A percentile compares a stretch with the other conserved stretches of the same genome.
phyloP scores from a whole-genome alignment of 352 stramenopile species.

The Halophytophthora polymorphica region DNA sequence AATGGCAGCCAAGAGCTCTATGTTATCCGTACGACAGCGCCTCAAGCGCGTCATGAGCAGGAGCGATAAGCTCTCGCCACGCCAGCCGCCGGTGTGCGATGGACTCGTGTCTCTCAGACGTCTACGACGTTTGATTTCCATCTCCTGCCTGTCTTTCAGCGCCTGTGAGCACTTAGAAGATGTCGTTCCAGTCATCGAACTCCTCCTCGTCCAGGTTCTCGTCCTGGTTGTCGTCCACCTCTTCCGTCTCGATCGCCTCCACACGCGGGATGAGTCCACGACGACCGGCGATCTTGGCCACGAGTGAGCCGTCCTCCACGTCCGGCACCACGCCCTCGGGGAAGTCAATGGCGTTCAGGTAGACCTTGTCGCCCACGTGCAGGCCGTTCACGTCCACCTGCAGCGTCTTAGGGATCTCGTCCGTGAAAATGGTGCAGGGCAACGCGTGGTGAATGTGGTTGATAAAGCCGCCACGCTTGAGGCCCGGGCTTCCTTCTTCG shows the following conservation, averaged over 20 bases:
- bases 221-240: slow-evolving; percentile 60
- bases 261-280: slow-evolving; percentile 78
- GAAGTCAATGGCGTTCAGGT: slow-evolving; percentile 72
- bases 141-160: slow-evolving; percentile 9
- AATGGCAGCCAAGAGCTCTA: slow-evolving; percentile 24
- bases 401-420: slow-evolving; percentile 71
- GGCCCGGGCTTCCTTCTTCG: slow-evolving; percentile 90
- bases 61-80: no score
- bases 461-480: slow-evolving; percentile 94
- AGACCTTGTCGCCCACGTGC: slow-evolving; percentile 82
- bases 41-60: not conserved
- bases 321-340: slow-evolving; percentile 72
- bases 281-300: slow-evolving; percentile 85
- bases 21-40: slow-evolving; percentile 20
- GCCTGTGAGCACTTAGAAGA: slow-evolving; percentile 57
- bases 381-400: slow-evolving; percentile 86
- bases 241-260: slow-evolving; percentile 65
- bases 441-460: slow-evolving; percentile 88
- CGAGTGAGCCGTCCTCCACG: slow-evolving; percentile 57
- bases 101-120: no score
- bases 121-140: not conserved
- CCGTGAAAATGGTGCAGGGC: slow-evolving; percentile 74
- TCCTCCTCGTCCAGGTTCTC: slow-evolving; percentile 63
- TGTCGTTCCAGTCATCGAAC: slow-evolving; percentile 88
- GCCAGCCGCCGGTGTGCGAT: no score